Base-by-base conservation (phyloP, 768 basidiomycete species). In the Collybia sp. region DNA sequence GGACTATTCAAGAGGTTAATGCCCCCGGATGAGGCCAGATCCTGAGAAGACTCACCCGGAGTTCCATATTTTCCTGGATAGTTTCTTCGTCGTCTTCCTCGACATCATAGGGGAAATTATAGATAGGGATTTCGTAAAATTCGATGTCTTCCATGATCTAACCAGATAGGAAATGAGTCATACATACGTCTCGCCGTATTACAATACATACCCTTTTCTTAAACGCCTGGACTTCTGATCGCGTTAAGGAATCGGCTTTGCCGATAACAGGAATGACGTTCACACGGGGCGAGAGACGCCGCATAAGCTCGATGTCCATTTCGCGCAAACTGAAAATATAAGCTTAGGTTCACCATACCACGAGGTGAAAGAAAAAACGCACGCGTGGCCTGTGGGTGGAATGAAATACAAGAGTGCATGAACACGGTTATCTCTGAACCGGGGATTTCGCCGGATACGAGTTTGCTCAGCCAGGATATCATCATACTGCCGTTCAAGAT, bases 31-130 rank as follows among this genome's bases (percentile, higher is more conserved):
- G 30, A 12, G 25, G 31, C 12, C 2, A 39, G 10, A 20, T 37
- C 17, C 6, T 4, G 17, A 37, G 35, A 32, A 31, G 11, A 67
- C 80, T 48, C 52, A 85, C 85, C 35, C 91, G 73, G n/a, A 94
- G 75, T 65, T 93, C 90, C 64, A 81, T 82, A 64, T 93, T 93
- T 64, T 93, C 91, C 49, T 79, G 75, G 51, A 95, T 88, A 5
- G 91, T 93, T 39, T 93, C 91, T 59, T 92, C 88, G 56, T 94
- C 92, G 55, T 95, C 92, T 65, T 95, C 92, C 57, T 95, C 92
- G 3, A 86, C 78, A 55, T 93, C 91, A 63, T 92, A 94, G 0
- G 91, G 91, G 78, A 94, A 94, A 73, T 93, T 93, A 71, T 93
- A 93, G 40, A 93, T 82, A 1, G 90, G 89, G 53, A 94, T 93